A percentile compares a stretch with the other conserved stretches of the same genome.
Conservation (phyloP, 1,139 yeast genomes). For the Debaryomycetaceae sp. region DNA sequence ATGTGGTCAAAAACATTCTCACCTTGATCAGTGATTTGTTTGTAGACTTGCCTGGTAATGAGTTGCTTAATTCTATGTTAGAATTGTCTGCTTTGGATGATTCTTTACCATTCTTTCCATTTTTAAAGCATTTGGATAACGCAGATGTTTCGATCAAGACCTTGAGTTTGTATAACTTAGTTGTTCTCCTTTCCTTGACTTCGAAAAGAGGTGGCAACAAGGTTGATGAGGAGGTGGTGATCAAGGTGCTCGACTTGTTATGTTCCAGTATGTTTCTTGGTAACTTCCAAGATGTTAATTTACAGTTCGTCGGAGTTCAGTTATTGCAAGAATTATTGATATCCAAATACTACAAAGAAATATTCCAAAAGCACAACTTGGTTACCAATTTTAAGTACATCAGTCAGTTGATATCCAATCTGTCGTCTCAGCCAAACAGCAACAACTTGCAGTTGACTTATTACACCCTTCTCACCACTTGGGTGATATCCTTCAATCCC, state of each 20-base stretch:
- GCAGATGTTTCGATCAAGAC: slow-evolving; percentile 46
- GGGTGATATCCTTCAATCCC: slow-evolving; percentile 79
- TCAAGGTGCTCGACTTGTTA: slow-evolving; percentile 42
- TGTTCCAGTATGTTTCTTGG: slow-evolving; percentile 39
- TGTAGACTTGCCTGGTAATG: slow-evolving; percentile 38
- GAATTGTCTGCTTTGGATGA: slow-evolving; percentile 42
- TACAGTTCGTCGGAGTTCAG: slow-evolving; percentile 67
- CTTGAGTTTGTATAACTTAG: slow-evolving; percentile 44
- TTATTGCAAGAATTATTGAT: slow-evolving; percentile 61
- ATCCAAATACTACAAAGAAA: slow-evolving; percentile 52
- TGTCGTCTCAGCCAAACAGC: slow-evolving; percentile 42
- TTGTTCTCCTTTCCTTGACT: slow-evolving; percentile 28
- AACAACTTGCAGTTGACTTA: slow-evolving; percentile 82
- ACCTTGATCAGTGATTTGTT: slow-evolving; percentile 66
- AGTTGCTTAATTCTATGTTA: slow-evolving; percentile 44
- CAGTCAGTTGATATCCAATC: slow-evolving; percentile 27
- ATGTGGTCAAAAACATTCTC: slow-evolving; percentile 69
- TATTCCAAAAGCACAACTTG: slow-evolving; percentile 54
- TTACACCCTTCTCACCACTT: slow-evolving; percentile 68
- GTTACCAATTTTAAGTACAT: slow-evolving; percentile 55
- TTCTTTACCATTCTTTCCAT: slow-evolving; percentile 55
- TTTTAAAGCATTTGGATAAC: slow-evolving; percentile 48
- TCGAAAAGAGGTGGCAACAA: slow-evolving; percentile 16
- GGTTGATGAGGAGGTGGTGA: slow-evolving; percentile 32
- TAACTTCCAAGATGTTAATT: slow-evolving; percentile 44